Base-by-base conservation (phyloP, 768 basidiomycete species). In the Mycena floridula region DNA sequence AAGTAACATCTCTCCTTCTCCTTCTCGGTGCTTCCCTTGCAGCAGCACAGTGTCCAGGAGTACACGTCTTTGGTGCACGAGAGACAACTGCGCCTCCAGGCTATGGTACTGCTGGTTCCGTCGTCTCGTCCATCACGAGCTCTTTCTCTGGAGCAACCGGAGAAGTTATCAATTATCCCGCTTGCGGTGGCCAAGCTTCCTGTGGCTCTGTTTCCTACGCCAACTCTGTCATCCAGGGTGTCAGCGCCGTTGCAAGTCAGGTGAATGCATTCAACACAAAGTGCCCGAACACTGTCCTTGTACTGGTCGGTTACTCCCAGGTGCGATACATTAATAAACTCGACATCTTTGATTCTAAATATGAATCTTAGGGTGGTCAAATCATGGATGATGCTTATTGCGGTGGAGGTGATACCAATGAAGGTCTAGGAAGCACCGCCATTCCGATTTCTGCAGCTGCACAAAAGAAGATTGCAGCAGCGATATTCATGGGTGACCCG, bases 141-240 rank as follows among this genome's bases (percentile, higher is more conserved):
- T 56, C 63, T 5, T 57, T 54, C 47, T 42, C 63, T 3, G 63
- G 63, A 7, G 40, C 63, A 8, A 65, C 63, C 6, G 44, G 51
- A 2, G 63, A 65, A 45, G 63, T 52, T 16, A 65, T 65, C 53
- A 60, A 51, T 51, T 65, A 65, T 48, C 63, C 63, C n/a, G 63
- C 63, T 16, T 65, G 63, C 38, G 63, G 62, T 40, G 62, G 63
- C 12, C 63, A 65, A 43, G 45, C 60, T 1, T 53, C 53, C 3
- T 63, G 63, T 44, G 63, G 63, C 27, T 50, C 49, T 28, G 59
- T 61, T 46, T 61, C 59, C 37, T 65, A 65, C 41, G 62, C 63
- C 39, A 54, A 48, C 52, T 62, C 61, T 13, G 61, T 49, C 45
- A 41, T 59, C 12, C 51, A 57, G 42, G 63, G 63, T 36, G 59